Evolutionary conservation across 2,329 filamentous ascomycete species (phyloP).

Genomic region (Purpureocillium takamizusanense): DNA sequence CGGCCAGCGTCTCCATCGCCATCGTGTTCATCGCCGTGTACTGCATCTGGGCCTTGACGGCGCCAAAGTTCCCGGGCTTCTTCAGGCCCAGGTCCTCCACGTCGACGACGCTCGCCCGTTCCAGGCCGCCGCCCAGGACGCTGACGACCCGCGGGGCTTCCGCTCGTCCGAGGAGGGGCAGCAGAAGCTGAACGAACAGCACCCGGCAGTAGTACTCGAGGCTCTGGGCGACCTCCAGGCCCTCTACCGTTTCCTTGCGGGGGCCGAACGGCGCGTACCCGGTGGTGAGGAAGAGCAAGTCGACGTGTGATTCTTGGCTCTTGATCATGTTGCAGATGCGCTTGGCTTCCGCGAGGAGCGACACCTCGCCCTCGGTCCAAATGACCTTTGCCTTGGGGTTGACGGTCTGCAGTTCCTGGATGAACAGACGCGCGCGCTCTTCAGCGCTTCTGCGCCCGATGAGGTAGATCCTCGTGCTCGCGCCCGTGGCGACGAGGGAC

Average conservation of each 20-base stretch:
- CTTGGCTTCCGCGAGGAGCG: too few species aligned
- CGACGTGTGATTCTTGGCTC: constrained; percentile 23
- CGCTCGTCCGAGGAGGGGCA: constrained; percentile 25
- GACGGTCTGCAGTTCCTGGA: constrained; percentile 13
- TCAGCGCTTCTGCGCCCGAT: too few species aligned
- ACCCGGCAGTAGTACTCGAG: constrained; percentile 34
- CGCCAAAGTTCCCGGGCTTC: constrained; percentile 16
- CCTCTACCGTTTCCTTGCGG: constrained; percentile 29
- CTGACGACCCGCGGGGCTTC: constrained; percentile 16
- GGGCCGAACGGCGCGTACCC: constrained; percentile 32
- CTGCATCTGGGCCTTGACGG: constrained; percentile 16
- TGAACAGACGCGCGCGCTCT: too few species aligned
- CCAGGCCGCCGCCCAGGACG: constrained; percentile 13
- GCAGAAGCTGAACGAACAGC: constrained; percentile 27
- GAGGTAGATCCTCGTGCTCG: too few species aligned
- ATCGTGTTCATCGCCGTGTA: constrained; percentile 15
- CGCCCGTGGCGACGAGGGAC: constrained; percentile 8
- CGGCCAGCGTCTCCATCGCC: constrained; percentile 14
- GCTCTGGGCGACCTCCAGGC: constrained; percentile 28
- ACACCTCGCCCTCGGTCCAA: too few species aligned
- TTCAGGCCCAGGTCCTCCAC: constrained; percentile 17
- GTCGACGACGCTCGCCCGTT: constrained; percentile 10
- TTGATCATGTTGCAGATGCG: too few species aligned
- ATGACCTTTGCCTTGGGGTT: too few species aligned
- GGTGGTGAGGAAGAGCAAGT: constrained; percentile 33